Evolutionary conservation across 2,329 filamentous ascomycete genomes (phyloP), one percentile per base, ranked within the genome.

Genomic region (Colletotrichum sojae): DNA sequence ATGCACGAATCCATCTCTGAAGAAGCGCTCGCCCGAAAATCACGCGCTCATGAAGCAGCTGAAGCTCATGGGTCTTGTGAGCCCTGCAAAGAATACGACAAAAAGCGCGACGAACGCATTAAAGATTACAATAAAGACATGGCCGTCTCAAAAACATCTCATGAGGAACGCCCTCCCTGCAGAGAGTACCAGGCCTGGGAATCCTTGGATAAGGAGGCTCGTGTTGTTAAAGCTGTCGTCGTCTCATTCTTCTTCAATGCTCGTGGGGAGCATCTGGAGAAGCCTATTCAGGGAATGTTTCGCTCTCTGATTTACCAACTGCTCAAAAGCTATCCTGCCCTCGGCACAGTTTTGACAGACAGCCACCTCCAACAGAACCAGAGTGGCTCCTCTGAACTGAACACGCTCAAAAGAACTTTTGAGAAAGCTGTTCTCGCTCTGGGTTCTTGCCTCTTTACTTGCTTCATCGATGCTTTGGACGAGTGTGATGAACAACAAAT

Each of bases 201-300:
- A 22, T 22, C 22, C 2, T 22, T 22, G 22, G 22, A 22, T 22
- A 22, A 22, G 22, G 4, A 22, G 22, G 22, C 22, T 22, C 22
- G 22, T 22, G 22, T 22, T 22, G 69, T 13, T 69, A 70, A 74
- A 72, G 25, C 51, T 3, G 31, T 46, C 0, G 43, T 59, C 0
- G 22, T 54, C 6, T 65, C 55, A 1, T 72, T 71, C 57, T 72
- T 72, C 25, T 72, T 72, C 48, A 62, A 73, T 6, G 61, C 62
- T 0, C 25, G 67, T 5, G 71, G 70, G 8, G 55, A 59, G 1
- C 4, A 59, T 3, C 31, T 73, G 6, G 67, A 73, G 27, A 66
- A 43, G 31, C 59, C 67, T 1, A 43, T 54, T 0, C 20, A 25
- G 4, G 67, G 71, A 0, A 70, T 73, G 67, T 71, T 67, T 16